Evolutionary conservation across 148 eudicot genomes (phyloP).

Genomic region (Silene latifolia): DNA sequence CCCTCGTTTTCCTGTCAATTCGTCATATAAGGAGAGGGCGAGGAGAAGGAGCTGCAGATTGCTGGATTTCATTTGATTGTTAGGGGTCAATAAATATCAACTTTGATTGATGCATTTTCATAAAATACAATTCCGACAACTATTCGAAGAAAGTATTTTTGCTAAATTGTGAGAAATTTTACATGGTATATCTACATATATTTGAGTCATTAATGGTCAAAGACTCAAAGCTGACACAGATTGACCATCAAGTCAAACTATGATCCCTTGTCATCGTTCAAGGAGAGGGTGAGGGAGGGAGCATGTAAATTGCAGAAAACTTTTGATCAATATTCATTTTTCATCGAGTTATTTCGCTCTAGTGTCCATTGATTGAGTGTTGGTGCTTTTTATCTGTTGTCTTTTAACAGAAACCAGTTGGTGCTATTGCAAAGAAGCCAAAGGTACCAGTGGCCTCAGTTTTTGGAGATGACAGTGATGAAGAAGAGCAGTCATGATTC

Average conservation of each 20-base stretch:
- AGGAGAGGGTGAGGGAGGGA: too few relatives aligned
- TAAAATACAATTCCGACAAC: background rate
- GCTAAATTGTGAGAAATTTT: background rate
- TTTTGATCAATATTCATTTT: background rate
- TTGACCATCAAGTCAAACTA: too few relatives aligned
- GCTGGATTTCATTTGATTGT: background rate
- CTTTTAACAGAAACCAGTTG: conserved; percentile 36
- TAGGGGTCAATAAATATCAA: background rate
- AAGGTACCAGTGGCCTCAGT: conserved; percentile 63
- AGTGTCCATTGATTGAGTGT: background rate
- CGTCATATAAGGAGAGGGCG: background rate
- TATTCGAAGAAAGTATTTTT: background rate
- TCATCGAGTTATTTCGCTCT: background rate
- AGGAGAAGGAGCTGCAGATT: background rate
- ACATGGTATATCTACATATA: too few relatives aligned
- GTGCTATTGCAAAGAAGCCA: conserved; percentile 65
- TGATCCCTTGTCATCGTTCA: too few relatives aligned
- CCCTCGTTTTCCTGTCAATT: background rate
- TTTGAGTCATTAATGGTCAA: too few relatives aligned
- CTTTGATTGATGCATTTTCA: background rate
- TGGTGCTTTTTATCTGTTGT: conserved; percentile 11
- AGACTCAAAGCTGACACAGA: too few relatives aligned
- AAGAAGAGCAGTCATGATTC: conserved; percentile 48
- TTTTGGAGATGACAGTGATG: conserved; percentile 76
- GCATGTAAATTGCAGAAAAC: too few relatives aligned